Evolutionary conservation across 495 filamentous ascomycete species (phyloP), one percentile per base, ranked within the genome.

Genomic region (Penicillium maclennaniae): DNA sequence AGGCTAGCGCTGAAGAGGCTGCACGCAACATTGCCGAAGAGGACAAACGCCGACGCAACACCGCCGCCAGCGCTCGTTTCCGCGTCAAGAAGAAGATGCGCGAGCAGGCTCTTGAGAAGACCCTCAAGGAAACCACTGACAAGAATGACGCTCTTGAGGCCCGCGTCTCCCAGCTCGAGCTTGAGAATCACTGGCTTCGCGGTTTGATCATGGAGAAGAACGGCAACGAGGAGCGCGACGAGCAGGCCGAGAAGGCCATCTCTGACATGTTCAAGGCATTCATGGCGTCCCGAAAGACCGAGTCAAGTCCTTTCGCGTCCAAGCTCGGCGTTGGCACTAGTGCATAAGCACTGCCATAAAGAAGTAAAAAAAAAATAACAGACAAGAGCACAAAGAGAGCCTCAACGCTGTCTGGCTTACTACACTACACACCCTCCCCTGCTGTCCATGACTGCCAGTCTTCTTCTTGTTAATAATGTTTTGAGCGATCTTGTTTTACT

Each of bases 81-180:
- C 88, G 93, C 49, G 86, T 97, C 58, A 98, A 98, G 84, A 98
- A 98, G 89, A 98, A 98, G 83, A 88, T 95, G 78, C 88, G 93
- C 44, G 93, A 98, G 77, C 85, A 89, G 65, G 87, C 89, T 1
- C 83, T 98, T 44, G 93, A 97, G 74, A 86, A 85, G 61, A 83
- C 83, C 36, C 85, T 93, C 51, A 93, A 93, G 76, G 93, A 97
- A 56, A 89, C 95, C 71, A 82, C 76, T 7, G 91, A 96, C 10
- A 90, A 92, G 71, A 88, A 92, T 31, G 73, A 74, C 1, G 71
- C 74, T n/a, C 79, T 98, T 14, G 91, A 96, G 70, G 79, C 83
- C 50, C 84, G 87, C 41, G 90, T 98, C 41, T 82, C 83, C 49
- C 85, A 91, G 58, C 72, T 98, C 49, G 89, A 97, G 76, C 88